Percentiles rank a stretch among this genome's conserved stretches.
phyloP scores from a whole-genome alignment of 2,329 filamentous ascomycete species.

The Emydomyces testavorans region DNA sequence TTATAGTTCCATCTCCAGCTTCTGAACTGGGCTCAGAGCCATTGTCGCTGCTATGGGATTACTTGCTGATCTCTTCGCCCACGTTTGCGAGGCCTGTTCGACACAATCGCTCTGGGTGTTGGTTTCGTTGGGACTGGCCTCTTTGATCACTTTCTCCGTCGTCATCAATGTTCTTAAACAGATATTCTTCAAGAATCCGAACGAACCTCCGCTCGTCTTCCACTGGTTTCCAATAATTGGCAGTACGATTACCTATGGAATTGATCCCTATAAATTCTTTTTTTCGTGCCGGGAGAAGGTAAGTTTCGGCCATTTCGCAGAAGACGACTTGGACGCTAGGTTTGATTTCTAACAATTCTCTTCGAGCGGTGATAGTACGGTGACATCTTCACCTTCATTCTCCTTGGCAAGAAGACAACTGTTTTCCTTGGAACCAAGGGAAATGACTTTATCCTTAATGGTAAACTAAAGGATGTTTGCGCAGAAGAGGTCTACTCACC shows the following conservation, averaged over 20 bases:
- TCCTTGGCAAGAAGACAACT: slow-evolving; percentile 80
- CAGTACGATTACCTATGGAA: slow-evolving; percentile 87
- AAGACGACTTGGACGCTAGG: not conserved
- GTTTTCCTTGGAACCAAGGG: slow-evolving; percentile 70
- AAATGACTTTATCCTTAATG: slow-evolving; percentile 86
- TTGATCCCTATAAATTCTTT: slow-evolving; percentile 61
- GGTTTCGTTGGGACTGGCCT: slow-evolving; percentile 33
- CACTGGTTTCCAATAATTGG: slow-evolving; percentile 63
- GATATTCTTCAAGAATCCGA: slow-evolving; percentile 66
- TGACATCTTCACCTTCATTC: slow-evolving; percentile 78
- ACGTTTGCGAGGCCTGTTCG: slow-evolving; percentile 37
- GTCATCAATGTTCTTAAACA: slow-evolving; percentile 70
- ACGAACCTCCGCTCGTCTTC: slow-evolving; percentile 60
- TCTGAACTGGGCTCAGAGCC: not conserved
- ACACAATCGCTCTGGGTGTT: slow-evolving; percentile 39
- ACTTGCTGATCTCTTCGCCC: slow-evolving; percentile 38
- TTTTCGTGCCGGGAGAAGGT: slow-evolving; percentile 61
- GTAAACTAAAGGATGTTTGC: slow-evolving; percentile 78
- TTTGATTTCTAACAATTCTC: not conserved
- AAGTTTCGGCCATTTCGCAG: slow-evolving; percentile 17
- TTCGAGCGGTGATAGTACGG: slow-evolving; percentile 52
- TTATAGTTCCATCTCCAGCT: not conserved
- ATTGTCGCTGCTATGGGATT: slow-evolving; percentile 38
- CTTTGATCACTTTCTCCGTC: slow-evolving; percentile 47
- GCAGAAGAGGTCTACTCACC: slow-evolving; percentile 84